Base-by-base conservation (phyloP, 2,329 filamentous ascomycete species). In the Aspergillus ochraceus region DNA sequence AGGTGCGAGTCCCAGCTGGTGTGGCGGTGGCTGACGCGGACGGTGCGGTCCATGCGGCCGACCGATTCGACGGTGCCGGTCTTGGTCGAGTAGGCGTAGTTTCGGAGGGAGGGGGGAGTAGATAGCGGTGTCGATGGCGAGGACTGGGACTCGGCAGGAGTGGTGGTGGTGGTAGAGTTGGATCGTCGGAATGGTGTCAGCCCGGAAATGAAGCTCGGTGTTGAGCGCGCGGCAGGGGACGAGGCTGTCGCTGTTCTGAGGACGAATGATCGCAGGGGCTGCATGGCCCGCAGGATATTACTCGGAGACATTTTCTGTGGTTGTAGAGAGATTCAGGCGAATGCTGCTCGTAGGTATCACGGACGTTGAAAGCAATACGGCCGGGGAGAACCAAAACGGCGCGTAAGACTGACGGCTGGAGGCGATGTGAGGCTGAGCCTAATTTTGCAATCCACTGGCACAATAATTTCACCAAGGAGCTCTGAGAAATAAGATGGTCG, bases 21-120 rank as follows among this genome's bases (percentile, higher is more conserved):
- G 67, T 73, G 70, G 39, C 70, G 69, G 66, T 75, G 68, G 52
- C 65, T 57, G 53, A 79, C 76, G 52, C 70, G 72, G 53, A 77
- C 77, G 36, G 76, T 78, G 58, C 73, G 74, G 55, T 77, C 67
- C 77, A 79, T 79, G 26, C 69, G 68, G 54, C 76, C 77, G 52
- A 76, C 76, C 22, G 76, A 76, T 52, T 73, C 66, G 26, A 79
- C 77, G 47, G 76, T 79, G 64, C 77, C 77, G 58, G 65, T 72
- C 60, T 74, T 74, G 55, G 71, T 55, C 53, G 61, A 66, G 63
- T 71, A 76, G 62, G 74, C 71, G 62, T 76, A 77, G 57, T 55
- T 63, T 65, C 74, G 74, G 57, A 75, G 69, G 39, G 70, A 71
- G 45, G 72, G 64, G 22, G 67, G 70, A 12, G 51, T 47, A 62